These are phyloP conservation scores for Hypoxylon perforatum DNA, from an alignment of 495 filamentous ascomycete genomes.

Conservation along the genomic window DNA sequence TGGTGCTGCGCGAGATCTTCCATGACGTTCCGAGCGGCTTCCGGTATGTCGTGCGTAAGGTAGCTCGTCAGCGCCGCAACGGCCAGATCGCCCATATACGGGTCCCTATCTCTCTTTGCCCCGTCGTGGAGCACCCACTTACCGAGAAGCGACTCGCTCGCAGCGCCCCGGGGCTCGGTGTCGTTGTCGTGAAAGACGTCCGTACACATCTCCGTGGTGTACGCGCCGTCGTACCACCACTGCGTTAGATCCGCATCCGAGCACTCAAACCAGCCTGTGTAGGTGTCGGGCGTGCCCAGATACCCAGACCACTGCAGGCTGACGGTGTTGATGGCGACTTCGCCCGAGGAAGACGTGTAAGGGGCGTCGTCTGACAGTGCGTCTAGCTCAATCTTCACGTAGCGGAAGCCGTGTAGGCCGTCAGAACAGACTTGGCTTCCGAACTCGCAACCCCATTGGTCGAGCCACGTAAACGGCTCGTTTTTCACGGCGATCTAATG, in stretches of 20 bases:
- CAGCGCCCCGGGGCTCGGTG: slow-evolving; percentile 51
- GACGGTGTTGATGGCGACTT: slow-evolving; percentile 50
- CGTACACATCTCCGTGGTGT: slow-evolving; percentile 59
- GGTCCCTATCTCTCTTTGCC: slow-evolving; percentile 61
- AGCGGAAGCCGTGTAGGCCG: slow-evolving; percentile 61
- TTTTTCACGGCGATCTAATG: slow-evolving; percentile 52
- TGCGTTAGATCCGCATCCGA: slow-evolving; percentile 58
- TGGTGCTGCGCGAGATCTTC: slow-evolving; percentile 59
- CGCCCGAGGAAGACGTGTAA: slow-evolving; percentile 52
- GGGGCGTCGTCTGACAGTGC: slow-evolving; percentile 53
- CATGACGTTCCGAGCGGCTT: slow-evolving; percentile 53
- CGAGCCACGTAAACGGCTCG: slow-evolving; percentile 53
- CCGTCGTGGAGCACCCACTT: slow-evolving; percentile 59
- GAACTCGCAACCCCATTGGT: slow-evolving; percentile 52
- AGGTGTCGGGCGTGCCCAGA: slow-evolving; percentile 57
- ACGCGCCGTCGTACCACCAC: slow-evolving; percentile 61
- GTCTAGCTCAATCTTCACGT: slow-evolving; percentile 57
- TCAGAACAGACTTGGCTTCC: slow-evolving; percentile 56
- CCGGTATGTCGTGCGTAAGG: slow-evolving; percentile 53
- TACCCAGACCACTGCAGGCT: slow-evolving; percentile 54
- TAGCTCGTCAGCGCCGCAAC: slow-evolving; percentile 57
- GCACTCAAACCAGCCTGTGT: slow-evolving; percentile 60
- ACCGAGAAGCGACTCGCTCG: slow-evolving; percentile 50
- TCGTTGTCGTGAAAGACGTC: slow-evolving; percentile 59
- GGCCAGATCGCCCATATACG: slow-evolving; percentile 61